Percentiles rank a stretch among this genome's conserved stretches.
These are phyloP conservation scores for Malus hybrid DNA, from an alignment of 331 rosid genomes.

Conservation along the genomic window DNA sequence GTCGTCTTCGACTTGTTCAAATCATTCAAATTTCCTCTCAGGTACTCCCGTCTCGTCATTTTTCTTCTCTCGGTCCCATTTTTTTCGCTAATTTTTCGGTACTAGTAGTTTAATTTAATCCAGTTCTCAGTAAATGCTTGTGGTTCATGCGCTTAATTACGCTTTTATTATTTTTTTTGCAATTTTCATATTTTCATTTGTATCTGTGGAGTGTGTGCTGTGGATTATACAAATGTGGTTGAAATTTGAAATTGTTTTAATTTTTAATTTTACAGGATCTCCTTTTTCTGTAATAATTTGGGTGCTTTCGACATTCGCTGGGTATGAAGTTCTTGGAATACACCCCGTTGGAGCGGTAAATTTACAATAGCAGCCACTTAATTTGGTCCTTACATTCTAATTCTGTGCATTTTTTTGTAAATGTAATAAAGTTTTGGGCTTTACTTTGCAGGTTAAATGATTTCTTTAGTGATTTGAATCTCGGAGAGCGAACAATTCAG, in stretches of 20 bases:
- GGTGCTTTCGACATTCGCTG: background rate
- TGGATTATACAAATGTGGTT: background rate
- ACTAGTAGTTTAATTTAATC: background rate
- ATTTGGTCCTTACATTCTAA: background rate
- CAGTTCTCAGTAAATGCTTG: background rate
- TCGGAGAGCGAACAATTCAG: conserved; percentile 88
- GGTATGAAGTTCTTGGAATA: conserved; percentile 81
- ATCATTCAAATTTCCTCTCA: background rate
- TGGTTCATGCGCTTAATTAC: background rate
- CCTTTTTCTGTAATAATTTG: background rate
- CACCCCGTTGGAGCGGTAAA: conserved; percentile 75
- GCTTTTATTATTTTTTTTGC: background rate
- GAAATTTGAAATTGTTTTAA: background rate
- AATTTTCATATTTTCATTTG: background rate
- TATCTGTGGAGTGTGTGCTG: background rate
- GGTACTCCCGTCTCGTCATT: background rate
- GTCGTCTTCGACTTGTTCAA: background rate
- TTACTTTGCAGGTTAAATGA: conserved; percentile 48
- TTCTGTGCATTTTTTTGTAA: background rate
- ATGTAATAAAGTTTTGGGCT: background rate
- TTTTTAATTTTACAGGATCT: background rate
- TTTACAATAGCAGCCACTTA: background rate
- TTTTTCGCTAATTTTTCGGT: background rate
- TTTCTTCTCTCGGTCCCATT: background rate
- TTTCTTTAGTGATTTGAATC: conserved; percentile 61